Base-by-base conservation (phyloP, 768 basidiomycete genomes). In the Russula abietina region DNA sequence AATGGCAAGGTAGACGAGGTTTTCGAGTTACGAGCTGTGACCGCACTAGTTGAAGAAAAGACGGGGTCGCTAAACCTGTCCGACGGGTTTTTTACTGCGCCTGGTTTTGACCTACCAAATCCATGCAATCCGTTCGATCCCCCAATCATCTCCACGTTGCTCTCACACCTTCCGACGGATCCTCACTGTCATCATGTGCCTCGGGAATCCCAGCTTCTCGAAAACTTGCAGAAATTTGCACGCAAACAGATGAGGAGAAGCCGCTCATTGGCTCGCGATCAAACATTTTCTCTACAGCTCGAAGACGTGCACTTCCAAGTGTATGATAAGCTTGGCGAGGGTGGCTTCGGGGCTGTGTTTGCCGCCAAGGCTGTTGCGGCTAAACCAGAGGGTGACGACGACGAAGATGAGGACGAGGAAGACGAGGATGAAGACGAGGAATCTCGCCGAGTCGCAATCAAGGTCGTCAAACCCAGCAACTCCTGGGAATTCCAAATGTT, bases 301-400 rank as follows among this genome's bases (percentile, higher is more conserved):
- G 79, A 79, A 50, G 86, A 80, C 3, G 82, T 81, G 61, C 77
- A 77, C 57, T 93, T 89, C 70, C 81, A 81, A 57, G 84, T 98
- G 4, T 76, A 80, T 3, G 89, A 89, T 65, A 99, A 98, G 73
- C 80, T 99, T 26, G 97, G 97, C 19, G 97, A 99, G 75, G 97
- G 97, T 6, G 93, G 95, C 0, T 99, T 96, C 69, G 97, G 96
- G 2, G 83, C 88, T 3, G 97, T 99, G n/a, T 99, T 96, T 78
- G 83, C 88, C 64, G 91, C 90, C 4, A 80, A 81, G 59, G 81
- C 86, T 70, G 57, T 78, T 70, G 61, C 57, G 30, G 68, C 67
- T 22, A 74, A 81, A 12, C 79, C 83, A 8, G 75, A 76, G 32
- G 75, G 70, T 9, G 80, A 83, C 6, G 74, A 76, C 17, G 76